These are phyloP conservation scores for Neurospora sp. DNA, from an alignment of 495 filamentous ascomycete species.

Conservation along the genomic window DNA sequence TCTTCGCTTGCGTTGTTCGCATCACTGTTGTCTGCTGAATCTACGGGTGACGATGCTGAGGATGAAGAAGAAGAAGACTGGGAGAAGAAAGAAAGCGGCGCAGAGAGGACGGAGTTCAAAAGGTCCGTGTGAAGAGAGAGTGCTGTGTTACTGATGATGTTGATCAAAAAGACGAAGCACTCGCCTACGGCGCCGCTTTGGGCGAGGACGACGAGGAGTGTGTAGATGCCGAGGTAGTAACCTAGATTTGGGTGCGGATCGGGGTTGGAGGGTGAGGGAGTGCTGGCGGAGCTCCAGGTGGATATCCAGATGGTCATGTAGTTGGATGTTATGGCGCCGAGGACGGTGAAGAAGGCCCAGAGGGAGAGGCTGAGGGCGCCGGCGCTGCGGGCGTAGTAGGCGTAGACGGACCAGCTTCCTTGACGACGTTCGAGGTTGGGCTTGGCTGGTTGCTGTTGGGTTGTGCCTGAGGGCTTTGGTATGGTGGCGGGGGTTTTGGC, in stretches of 20 bases:
- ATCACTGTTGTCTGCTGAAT: background rate
- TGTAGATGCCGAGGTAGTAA: slow-evolving; percentile 48
- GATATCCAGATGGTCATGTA: background rate
- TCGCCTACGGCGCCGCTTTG: background rate
- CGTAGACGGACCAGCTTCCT: slow-evolving; percentile 6
- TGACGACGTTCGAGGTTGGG: background rate
- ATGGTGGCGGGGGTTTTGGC: background rate
- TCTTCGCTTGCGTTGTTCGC: slow-evolving; percentile 3
- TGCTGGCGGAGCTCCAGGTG: background rate
- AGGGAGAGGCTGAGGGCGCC: background rate
- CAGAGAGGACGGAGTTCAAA: background rate
- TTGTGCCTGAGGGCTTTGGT: background rate
- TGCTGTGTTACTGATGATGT: slow-evolving; percentile 6
- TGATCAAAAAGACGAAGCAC: slow-evolving; percentile 1
- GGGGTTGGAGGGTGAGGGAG: background rate
- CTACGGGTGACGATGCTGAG: background rate
- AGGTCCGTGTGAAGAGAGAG: slow-evolving; percentile 6
- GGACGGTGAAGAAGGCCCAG: slow-evolving; percentile 4
- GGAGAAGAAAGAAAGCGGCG: background rate
- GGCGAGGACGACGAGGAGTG: slow-evolving; percentile 32
- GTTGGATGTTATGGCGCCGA: background rate
- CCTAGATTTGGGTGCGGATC: slow-evolving; percentile 36
- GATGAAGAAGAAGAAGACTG: background rate
- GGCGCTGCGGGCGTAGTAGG: slow-evolving; percentile 6
- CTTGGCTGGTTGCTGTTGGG: background rate